These are phyloP conservation scores for Chiua virens DNA, from an alignment of 768 basidiomycete genomes.

Conservation along the genomic window DNA sequence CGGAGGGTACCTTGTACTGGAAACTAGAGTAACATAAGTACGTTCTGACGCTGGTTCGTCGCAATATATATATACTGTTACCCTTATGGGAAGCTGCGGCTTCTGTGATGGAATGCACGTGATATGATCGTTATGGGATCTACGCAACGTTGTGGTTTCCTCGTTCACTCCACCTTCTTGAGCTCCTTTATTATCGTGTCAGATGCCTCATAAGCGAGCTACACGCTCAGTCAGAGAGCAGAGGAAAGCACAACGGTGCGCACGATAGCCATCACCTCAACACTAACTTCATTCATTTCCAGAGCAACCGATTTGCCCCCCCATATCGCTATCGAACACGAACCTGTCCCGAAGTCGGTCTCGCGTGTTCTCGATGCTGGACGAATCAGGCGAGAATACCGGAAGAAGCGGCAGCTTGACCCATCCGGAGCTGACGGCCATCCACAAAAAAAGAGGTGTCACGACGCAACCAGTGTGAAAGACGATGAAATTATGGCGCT, in stretches of 20 bases:
- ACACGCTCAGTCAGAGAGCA: conserved; percentile 51
- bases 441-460: conserved; percentile 31
- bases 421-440: conserved; percentile 26
- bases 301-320: conserved; percentile 57
- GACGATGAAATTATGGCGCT: conserved; percentile 30
- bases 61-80: not conserved
- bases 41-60: conserved; percentile 13
- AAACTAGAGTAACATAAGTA: conserved; percentile 2
- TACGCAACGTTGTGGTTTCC: conserved; percentile 14
- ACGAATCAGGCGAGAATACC: conserved; percentile 55
- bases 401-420: conserved; percentile 42
- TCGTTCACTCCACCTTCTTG: conserved; percentile 1
- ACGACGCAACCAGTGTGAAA: conserved; percentile 17
- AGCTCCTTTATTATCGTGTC: conserved; percentile 24
- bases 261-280: not conserved
- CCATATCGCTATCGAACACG: conserved; percentile 43
- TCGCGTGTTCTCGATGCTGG: conserved; percentile 64
- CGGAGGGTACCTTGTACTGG: conserved; percentile 46
- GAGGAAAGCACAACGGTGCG: conserved; percentile 44
- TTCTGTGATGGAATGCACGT: conserved; percentile 14
- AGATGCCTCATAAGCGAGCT: conserved; percentile 69
- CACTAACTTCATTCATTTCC: not conserved
- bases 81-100: not conserved
- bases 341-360: conserved; percentile 69
- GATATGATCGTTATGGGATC: conserved; percentile 4